phyloP scores from a whole-genome alignment of 2,329 filamentous ascomycete genomes.

The Nemania serpens region DNA sequence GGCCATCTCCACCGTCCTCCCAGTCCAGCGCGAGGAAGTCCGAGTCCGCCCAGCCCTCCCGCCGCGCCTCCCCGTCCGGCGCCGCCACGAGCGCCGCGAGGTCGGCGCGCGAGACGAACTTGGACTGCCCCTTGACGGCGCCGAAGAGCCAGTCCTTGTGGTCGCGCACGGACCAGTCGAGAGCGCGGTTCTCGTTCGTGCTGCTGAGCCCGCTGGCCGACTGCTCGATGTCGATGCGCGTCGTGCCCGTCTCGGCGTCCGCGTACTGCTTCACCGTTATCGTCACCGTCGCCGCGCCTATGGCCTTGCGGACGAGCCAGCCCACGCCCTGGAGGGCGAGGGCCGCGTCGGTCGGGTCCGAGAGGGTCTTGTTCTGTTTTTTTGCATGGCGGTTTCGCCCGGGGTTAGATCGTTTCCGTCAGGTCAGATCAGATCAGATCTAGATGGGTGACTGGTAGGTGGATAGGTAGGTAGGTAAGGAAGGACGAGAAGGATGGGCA shows the following conservation, averaged over 20 bases:
- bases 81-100: slow-evolving; percentile 60
- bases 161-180: slow-evolving; percentile 59
- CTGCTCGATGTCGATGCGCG: slow-evolving; percentile 75
- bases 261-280: slow-evolving; percentile 63
- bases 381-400: neutral
- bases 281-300: slow-evolving; percentile 70
- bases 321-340: slow-evolving; percentile 74
- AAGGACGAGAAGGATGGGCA: no score
- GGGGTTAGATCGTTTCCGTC: no score
- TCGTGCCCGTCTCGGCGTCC: slow-evolving; percentile 45
- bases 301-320: slow-evolving; percentile 74
- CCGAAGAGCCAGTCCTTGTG: slow-evolving; percentile 85
- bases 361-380: slow-evolving; percentile 73
- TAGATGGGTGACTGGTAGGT: no score
- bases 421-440: no score
- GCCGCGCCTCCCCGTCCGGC: slow-evolving; percentile 62
- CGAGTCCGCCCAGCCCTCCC: slow-evolving; percentile 48
- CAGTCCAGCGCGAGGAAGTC: slow-evolving; percentile 69
- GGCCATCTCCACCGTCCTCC: slow-evolving; percentile 57
- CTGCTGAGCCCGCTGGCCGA: slow-evolving; percentile 72
- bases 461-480: no score
- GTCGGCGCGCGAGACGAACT: slow-evolving; percentile 55
- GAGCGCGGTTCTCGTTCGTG: slow-evolving; percentile 60
- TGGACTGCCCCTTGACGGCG: slow-evolving; percentile 63
- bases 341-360: slow-evolving; percentile 69